Base-by-base conservation (phyloP, 2,329 filamentous ascomycete genomes). In the Xylariaceae sp. region DNA sequence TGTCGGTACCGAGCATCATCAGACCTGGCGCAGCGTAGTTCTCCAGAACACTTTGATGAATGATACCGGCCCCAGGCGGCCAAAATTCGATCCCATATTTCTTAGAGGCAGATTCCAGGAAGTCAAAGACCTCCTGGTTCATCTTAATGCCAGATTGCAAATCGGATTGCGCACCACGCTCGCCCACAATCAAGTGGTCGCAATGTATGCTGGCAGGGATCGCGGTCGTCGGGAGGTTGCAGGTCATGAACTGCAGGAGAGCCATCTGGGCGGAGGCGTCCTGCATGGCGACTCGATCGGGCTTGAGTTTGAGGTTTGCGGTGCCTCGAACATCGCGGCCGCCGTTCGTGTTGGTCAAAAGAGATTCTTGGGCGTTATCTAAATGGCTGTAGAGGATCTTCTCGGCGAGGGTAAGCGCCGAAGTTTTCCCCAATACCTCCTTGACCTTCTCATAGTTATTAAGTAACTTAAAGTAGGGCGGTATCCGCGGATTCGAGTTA, bases 181-280 rank as follows among this genome's bases (percentile, higher is more conserved):
- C 89, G 54, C 93, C 95, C 26, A 98, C 93, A 77, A 99, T 98
- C 87, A 99, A 88, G 75, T 99, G 95, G 78, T 99, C 95, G 77
- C 95, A 99, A 79, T 99, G 95, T 66, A 98, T 97, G 74, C 93
- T 97, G 47, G 95, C 93, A 10, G 95, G 95, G 48, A 99, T 93
- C 9, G 93, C 93, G 2, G 95, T 96, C 57, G 86, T 86, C 23
- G 89, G 89, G 51, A 99, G 82, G 52, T 91, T 90, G 75, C 95
- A 99, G 23, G 90, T 91, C 93, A 99, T 99, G 82, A 99, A 99
- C 77, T 99, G 95, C 67, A 99, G 79, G 63, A 99, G 80, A 1
- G 95, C 95, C 95, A 99, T 99, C 79, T 99, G 95, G 5, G 95
- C 95, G 26, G 91, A 96, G 14, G 95, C 95, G 79, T 99, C 95